Percentiles rank a stretch among this genome's conserved stretches.
phyloP scores from a whole-genome alignment of 306 rosid genomes.

The Quercus parvula region DNA sequence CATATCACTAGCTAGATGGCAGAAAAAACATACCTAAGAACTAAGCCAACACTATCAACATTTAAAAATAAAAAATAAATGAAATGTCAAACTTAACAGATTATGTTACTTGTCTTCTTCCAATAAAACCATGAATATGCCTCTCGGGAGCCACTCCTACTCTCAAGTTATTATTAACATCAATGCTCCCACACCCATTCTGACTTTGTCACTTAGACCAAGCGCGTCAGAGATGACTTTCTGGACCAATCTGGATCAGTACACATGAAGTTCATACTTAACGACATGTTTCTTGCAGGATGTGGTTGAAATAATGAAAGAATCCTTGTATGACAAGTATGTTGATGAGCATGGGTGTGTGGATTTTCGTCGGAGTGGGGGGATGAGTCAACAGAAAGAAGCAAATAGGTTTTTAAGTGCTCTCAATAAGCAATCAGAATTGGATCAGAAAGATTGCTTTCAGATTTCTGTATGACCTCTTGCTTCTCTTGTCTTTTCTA shows the following conservation, averaged over 20 bases:
- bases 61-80: no score
- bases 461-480: conserved; percentile 59
- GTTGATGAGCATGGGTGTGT: conserved; percentile 89
- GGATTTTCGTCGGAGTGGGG: conserved; percentile 96
- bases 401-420: conserved; percentile 89
- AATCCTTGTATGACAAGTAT: conserved; percentile 86
- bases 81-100: no score
- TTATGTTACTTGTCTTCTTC: no score
- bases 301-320: conserved; percentile 96
- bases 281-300: conserved; percentile 53
- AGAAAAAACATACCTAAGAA: no score
- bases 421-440: conserved; percentile 88
- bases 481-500: conserved; percentile 9
- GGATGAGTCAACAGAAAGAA: conserved; percentile 98
- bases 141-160: no score
- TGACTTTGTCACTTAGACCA: no score
- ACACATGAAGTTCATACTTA: conserved; percentile 6
- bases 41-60: no score
- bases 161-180: no score
- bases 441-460: conserved; percentile 79
- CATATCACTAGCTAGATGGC: no score
- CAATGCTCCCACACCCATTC: no score
- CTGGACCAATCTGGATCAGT: conserved; percentile 6
- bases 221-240: no score
- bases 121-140: no score